Base-by-base conservation (phyloP, 257 asterid species). In the Ocimum tenuiflorum region DNA sequence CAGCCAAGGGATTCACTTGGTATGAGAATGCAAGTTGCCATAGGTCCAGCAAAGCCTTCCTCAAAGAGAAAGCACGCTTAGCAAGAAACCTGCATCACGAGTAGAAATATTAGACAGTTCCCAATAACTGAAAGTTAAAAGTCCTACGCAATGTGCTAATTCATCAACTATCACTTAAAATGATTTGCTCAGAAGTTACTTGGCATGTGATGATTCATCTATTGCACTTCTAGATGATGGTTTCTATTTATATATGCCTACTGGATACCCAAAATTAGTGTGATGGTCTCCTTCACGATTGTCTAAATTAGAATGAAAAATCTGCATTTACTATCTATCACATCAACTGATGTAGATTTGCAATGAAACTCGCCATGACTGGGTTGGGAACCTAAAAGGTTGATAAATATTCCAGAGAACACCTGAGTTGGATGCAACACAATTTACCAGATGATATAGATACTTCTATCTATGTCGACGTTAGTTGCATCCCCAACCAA, bases 1-100 rank as follows among this genome's bases (percentile, higher is more conserved):
- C 90, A 75, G 97, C 99, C 2, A 92, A 81, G 79, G 99, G 97
- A 82, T 92, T 89, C 74, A 92, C 95, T 79, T 92, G 96, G 77
- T 89, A 84, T 29, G 97, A 87, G 74, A 92, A 92, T 39, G 91
- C 96, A 80, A 92, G 99, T 67, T 86, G 91, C 96, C 95, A 89
- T 51, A 85, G 76, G 60, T 92, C 97, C 71, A 75, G 27, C 51
- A 94, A 42, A 68, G 79, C 91, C 73, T 79, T 88, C 65, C 80
- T 88, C 11, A 81, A 22, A 8, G 86, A 80, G 58, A 66, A 31
- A 45, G 81, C 88, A 60, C 78, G 85, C 57, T 79, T 70, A 20
- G 50, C 76, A 45, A 88, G 27, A 73, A 72, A 20, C 79, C 97
- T 92, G 86, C 60, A 31, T 71, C 49, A 60, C 9, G 53, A 67